phyloP scores from a whole-genome alignment of 805 yeast species.

The Yarrowia sp. region DNA sequence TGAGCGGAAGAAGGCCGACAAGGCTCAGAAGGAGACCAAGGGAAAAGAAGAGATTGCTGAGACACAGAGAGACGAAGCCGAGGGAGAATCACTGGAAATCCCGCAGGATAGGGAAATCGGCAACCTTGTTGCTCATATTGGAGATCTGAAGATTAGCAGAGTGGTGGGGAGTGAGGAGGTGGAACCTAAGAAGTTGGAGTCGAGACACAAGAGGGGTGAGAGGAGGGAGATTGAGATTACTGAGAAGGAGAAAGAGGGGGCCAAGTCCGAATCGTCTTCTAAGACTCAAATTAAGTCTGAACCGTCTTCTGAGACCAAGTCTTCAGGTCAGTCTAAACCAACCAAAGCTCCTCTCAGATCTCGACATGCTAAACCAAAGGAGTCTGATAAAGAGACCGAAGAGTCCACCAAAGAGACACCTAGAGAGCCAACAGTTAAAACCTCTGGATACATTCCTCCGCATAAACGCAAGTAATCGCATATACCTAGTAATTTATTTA shows the following conservation, averaged over 20 bases:
- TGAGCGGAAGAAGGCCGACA: conserved; percentile 2
- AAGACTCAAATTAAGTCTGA: not conserved
- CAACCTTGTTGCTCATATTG: too few relatives aligned
- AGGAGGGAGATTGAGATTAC: not conserved
- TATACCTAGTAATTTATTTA: not conserved
- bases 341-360: conserved; percentile 12
- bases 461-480: conserved; percentile 7
- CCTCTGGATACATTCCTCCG: conserved; percentile 20
- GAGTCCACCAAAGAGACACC: not conserved
- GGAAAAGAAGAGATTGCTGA: not conserved
- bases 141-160: too few relatives aligned
- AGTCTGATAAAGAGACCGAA: not conserved
- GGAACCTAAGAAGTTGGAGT: too few relatives aligned
- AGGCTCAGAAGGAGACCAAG: not conserved
- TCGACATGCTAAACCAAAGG: conserved; percentile 3
- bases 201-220: not conserved
- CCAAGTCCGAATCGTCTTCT: too few relatives aligned
- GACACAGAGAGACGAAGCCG: too few relatives aligned
- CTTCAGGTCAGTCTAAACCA: not conserved
- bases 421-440: not conserved
- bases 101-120: too few relatives aligned
- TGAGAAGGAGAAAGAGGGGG: too few relatives aligned
- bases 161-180: too few relatives aligned
- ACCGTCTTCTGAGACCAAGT: too few relatives aligned
- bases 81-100: too few relatives aligned